Conservation (phyloP, 176 grass and related monocot genomes). For the Dactylis glomerata region DNA sequence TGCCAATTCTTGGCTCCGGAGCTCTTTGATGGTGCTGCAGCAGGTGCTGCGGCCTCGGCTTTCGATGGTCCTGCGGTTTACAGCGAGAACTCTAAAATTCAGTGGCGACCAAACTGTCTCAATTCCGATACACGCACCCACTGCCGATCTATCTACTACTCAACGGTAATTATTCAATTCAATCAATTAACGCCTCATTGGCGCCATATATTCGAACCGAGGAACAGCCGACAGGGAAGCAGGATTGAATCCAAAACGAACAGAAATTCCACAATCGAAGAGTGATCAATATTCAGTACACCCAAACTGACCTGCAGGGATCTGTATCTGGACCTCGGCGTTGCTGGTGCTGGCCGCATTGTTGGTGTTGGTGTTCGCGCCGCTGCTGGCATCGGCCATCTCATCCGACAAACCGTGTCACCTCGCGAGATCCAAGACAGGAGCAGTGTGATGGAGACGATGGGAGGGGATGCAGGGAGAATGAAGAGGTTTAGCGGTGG, state of each 20-base stretch:
- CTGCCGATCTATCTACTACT: too few species aligned
- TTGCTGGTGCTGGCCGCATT: neutral
- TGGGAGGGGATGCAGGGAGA: neutral
- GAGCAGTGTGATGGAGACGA: neutral
- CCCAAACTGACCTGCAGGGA: conserved; percentile 26
- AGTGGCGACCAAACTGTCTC: neutral
- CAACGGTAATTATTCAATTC: too few species aligned
- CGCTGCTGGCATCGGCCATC: conserved; percentile 31
- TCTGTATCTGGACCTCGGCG: conserved; percentile 48
- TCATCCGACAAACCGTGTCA: neutral
- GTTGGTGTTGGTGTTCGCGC: neutral
- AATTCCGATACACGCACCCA: too few species aligned
- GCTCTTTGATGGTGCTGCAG: conserved; percentile 8
- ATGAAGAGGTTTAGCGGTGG: conserved; percentile 17
- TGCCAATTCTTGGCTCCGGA: conserved; percentile 13
- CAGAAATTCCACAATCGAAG: neutral
- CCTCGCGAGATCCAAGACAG: conserved; percentile 12
- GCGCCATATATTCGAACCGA: neutral
- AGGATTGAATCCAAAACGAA: neutral
- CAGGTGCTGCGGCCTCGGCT: conserved; percentile 25
- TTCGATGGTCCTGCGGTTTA: conserved; percentile 34
- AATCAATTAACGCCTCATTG: neutral
- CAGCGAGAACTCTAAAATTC: neutral
- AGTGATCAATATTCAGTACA: neutral
- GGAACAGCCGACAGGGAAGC: neutral